Conservation (phyloP, 1,284 basidiomycete genomes). For the Vanrija sp. region DNA sequence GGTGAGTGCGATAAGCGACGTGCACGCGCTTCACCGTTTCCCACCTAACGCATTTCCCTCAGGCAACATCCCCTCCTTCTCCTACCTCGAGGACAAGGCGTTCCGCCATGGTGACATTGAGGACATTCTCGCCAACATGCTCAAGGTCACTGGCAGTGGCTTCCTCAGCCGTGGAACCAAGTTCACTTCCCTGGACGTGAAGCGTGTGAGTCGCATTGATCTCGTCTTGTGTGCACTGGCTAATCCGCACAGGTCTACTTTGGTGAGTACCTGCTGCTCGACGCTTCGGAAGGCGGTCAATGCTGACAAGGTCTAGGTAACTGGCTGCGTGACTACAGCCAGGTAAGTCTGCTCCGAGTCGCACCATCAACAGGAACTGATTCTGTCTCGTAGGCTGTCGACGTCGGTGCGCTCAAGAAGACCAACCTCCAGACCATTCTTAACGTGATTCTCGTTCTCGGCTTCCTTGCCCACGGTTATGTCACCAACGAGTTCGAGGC, state of each 20-base stretch:
- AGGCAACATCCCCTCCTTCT: constrained; percentile 49
- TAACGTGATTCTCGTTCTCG: constrained; percentile 82
- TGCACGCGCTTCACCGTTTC: neutral
- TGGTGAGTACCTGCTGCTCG: constrained; percentile 10
- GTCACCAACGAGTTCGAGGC: constrained; percentile 74
- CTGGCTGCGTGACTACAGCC: constrained; percentile 71
- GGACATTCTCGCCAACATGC: constrained; percentile 45
- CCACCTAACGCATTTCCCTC: neutral
- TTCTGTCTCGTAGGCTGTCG: constrained; percentile 61
- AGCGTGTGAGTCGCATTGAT: constrained; percentile 22
- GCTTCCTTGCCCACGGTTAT: constrained; percentile 54
- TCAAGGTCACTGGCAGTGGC: constrained; percentile 62
- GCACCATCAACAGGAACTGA: neutral
- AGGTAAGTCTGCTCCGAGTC: constrained; percentile 20
- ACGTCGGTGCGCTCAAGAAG: constrained; percentile 75
- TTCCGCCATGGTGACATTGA: constrained; percentile 85
- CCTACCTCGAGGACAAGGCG: constrained; percentile 58
- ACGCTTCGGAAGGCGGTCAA: neutral
- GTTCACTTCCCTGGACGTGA: constrained; percentile 54
- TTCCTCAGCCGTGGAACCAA: constrained; percentile 66
- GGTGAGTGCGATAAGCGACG: constrained; percentile 20
- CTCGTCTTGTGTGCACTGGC: no score
- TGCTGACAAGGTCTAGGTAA: constrained; percentile 53
- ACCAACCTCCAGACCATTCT: constrained; percentile 68
- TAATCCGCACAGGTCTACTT: constrained; percentile 21